Evolutionary conservation across 495 filamentous ascomycete genomes (phyloP).

Genomic region (Annulohypoxylon nitens): DNA sequence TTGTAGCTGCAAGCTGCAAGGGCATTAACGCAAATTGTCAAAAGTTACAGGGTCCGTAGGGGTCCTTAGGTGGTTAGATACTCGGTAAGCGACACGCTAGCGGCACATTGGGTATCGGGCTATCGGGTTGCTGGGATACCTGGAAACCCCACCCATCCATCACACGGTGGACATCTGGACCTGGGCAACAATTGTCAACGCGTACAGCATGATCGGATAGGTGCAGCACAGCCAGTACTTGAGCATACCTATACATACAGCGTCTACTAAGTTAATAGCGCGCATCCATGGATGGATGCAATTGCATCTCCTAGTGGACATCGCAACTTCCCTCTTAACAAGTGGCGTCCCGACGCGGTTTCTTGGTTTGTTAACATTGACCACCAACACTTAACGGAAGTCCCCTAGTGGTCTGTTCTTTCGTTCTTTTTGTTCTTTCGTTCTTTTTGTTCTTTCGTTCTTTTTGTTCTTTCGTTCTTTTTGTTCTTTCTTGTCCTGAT

Average conservation of each 20-base stretch:
- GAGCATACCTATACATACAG: too few species aligned
- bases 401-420: conserved; percentile 27
- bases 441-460: too few species aligned
- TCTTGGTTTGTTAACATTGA: not conserved
- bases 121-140: conserved; percentile 26
- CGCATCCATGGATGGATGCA: not conserved
- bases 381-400: conserved; percentile 9
- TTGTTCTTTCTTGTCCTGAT: too few species aligned
- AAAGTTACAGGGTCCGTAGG: not conserved
- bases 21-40: conserved; percentile 22
- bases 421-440: not conserved
- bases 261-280: too few species aligned
- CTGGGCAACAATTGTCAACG: conserved; percentile 28
- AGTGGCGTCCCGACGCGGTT: conserved; percentile 12
- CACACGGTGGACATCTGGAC: not conserved
- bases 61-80: not conserved
- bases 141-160: conserved; percentile 25
- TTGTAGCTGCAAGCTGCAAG: conserved; percentile 36
- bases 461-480: not conserved
- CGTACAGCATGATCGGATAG: conserved; percentile 6
- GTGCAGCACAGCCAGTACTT: too few species aligned
- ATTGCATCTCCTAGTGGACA: not conserved
- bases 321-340: not conserved
- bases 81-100: conserved; percentile 22
- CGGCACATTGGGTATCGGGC: conserved; percentile 33